These are phyloP conservation scores for Botryobasidium botryosum DNA, from an alignment of 768 basidiomycete genomes.

Conservation along the genomic window DNA sequence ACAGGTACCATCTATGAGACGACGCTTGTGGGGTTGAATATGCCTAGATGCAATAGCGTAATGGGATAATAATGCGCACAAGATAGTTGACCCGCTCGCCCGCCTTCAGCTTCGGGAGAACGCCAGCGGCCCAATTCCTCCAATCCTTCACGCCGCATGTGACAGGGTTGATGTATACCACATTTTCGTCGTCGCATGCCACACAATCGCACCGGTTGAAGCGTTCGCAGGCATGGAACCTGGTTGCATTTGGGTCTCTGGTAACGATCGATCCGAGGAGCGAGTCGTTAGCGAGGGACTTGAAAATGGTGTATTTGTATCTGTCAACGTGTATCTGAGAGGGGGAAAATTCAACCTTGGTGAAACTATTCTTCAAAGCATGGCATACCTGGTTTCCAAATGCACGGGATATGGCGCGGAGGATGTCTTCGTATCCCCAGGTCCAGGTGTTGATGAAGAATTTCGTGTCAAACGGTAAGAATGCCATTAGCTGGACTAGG, in stretches of 20 bases:
- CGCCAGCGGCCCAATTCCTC: constrained; percentile 33
- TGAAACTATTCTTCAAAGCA: neutral
- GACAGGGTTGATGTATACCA: constrained; percentile 72
- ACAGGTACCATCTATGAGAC: constrained; percentile 54
- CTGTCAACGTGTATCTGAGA: constrained; percentile 74
- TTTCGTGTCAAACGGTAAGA: constrained; percentile 44
- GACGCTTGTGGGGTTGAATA: neutral
- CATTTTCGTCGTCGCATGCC: constrained; percentile 27
- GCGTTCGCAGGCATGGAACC: constrained; percentile 91
- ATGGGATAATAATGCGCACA: constrained; percentile 28
- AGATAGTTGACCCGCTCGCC: constrained; percentile 39
- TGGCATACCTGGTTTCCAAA: constrained; percentile 43
- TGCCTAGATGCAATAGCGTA: neutral
- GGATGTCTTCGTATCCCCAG: constrained; percentile 87
- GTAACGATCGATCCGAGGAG: constrained; percentile 45
- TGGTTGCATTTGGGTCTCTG: constrained; percentile 39
- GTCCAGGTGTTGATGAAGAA: constrained; percentile 95
- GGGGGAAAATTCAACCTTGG: too few species aligned
- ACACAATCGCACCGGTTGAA: constrained; percentile 52
- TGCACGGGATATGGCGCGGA: constrained; percentile 51
- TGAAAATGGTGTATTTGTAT: constrained; percentile 64
- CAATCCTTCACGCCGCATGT: constrained; percentile 39
- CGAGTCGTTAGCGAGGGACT: constrained; percentile 34
- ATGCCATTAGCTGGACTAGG: constrained; percentile 47
- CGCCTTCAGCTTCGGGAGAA: constrained; percentile 26